A percentile compares a stretch with the other conserved stretches of the same genome.
Conservation (phyloP, 2,329 filamentous ascomycete species). For the Microdochium trichocladiopsis region DNA sequence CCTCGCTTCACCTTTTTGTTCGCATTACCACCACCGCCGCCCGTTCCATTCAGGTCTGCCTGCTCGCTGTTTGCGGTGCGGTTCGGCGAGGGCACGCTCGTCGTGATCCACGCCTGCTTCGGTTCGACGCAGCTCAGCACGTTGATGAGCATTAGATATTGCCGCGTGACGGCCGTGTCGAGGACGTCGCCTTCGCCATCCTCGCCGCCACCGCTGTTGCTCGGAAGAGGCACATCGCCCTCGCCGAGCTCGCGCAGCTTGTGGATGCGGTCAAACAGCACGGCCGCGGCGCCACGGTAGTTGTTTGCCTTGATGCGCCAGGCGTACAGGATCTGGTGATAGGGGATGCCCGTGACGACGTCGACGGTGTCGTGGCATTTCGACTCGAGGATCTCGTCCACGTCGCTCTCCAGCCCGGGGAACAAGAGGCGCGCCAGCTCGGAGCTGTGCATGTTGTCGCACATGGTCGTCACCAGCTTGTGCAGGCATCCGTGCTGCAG, state of each 20-base stretch:
- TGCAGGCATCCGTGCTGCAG: slow-evolving; percentile 67
- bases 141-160: slow-evolving; percentile 90
- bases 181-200: slow-evolving; percentile 36
- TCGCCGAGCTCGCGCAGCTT: slow-evolving; percentile 53
- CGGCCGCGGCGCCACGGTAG: slow-evolving; percentile 70
- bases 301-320: slow-evolving; percentile 81
- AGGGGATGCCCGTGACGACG: slow-evolving; percentile 59
- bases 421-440: slow-evolving; percentile 73
- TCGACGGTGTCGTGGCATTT: slow-evolving; percentile 65
- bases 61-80: slow-evolving; percentile 3
- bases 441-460: slow-evolving; percentile 55
- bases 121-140: slow-evolving; percentile 78
- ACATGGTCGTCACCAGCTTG: slow-evolving; percentile 63
- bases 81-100: slow-evolving; percentile 27
- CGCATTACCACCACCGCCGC: no score
- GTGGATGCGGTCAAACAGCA: slow-evolving; percentile 56
- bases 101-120: slow-evolving; percentile 71
- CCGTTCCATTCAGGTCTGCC: slow-evolving; percentile 3
- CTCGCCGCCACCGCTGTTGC: slow-evolving; percentile 2
- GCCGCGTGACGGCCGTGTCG: slow-evolving; percentile 61
- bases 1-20: slow-evolving; percentile 29
- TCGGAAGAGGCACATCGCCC: slow-evolving; percentile 37
- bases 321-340: slow-evolving; percentile 84
- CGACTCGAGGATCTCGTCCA: slow-evolving; percentile 71
- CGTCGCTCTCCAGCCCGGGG: slow-evolving; percentile 65